Percentiles rank a stretch among this genome's conserved stretches.
Conservation (phyloP, 2,329 filamentous ascomycete genomes). For the Phaeophleospora eucalypticola region DNA sequence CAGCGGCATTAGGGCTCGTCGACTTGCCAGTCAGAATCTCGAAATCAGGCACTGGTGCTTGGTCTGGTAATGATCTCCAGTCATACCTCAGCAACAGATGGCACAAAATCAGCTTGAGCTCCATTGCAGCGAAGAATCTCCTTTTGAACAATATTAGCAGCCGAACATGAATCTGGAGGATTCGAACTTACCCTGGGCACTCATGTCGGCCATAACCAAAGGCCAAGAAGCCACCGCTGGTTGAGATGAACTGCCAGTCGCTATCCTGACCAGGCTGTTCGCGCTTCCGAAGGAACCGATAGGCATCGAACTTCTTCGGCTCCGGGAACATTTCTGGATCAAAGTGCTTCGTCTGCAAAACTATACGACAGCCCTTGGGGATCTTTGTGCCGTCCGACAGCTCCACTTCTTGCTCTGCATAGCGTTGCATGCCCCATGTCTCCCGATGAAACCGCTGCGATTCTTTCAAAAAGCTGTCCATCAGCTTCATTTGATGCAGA, state of each 20-base stretch:
- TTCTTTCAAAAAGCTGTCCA: constrained; percentile 7
- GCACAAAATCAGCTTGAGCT: constrained; percentile 33
- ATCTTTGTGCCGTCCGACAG: constrained; percentile 13
- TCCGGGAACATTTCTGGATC: constrained; percentile 9
- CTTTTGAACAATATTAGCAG: constrained; percentile 25
- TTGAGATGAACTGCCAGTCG: constrained; percentile 22
- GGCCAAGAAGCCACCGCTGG: constrained; percentile 18
- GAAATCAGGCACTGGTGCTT: background rate
- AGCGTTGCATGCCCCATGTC: background rate
- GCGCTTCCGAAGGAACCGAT: constrained; percentile 23
- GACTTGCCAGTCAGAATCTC: background rate
- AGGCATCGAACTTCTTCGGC: constrained; percentile 22
- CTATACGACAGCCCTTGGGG: constrained; percentile 19
- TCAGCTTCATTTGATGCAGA: constrained; percentile 26
- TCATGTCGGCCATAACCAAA: constrained; percentile 34
- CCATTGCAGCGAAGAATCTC: constrained; percentile 32
- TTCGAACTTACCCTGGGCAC: constrained; percentile 2
- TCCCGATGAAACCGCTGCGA: background rate
- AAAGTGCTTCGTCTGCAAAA: constrained; percentile 10
- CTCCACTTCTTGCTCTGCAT: background rate
- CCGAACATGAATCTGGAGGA: background rate
- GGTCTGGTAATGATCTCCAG: constrained; percentile 12
- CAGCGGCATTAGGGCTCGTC: too few species aligned
- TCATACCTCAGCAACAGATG: constrained; percentile 34
- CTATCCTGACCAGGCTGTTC: constrained; percentile 20